Percentiles rank a stretch among this genome's conserved stretches.
These are phyloP conservation scores for Bipolaris victoriae DNA, from an alignment of 2,329 filamentous ascomycete species.

Conservation along the genomic window DNA sequence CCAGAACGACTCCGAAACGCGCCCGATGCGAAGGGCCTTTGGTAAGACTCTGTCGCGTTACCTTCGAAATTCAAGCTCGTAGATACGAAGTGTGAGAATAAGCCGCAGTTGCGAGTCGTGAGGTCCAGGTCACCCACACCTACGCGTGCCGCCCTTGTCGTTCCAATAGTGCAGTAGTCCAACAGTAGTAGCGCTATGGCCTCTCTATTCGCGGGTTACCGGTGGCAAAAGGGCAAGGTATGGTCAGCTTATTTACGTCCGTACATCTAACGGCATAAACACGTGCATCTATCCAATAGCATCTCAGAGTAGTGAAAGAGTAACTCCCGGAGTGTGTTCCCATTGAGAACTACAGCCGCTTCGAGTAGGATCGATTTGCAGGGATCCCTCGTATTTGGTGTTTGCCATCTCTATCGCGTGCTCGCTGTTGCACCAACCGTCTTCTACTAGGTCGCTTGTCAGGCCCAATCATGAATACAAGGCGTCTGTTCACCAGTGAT, in stretches of 20 bases:
- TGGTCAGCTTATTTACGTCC: not conserved
- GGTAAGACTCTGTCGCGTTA: not conserved
- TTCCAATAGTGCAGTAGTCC: not conserved
- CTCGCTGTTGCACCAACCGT: not conserved
- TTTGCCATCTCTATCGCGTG: not conserved
- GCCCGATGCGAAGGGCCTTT: not conserved
- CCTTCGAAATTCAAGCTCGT: not conserved
- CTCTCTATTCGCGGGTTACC: not conserved
- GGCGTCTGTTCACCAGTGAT: not conserved
- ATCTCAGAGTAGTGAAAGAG: not conserved
- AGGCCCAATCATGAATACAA: not conserved
- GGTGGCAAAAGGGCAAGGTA: not conserved
- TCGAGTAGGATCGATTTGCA: not conserved
- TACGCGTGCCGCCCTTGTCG: not conserved
- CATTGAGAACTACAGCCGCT: not conserved
- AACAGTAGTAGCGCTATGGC: not conserved
- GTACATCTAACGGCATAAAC: not conserved
- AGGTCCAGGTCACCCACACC: not conserved
- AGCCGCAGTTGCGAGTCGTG: not conserved
- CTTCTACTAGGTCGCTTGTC: not conserved
- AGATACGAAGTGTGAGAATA: not conserved
- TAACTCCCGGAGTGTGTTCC: not conserved
- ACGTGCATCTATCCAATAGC: not conserved
- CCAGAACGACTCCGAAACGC: not conserved
- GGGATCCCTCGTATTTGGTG: not conserved